Percentiles rank a stretch among this genome's conserved stretches.
These are phyloP conservation scores for Syzygium aromaticum DNA, from an alignment of 345 rosid genomes.

Conservation along the genomic window DNA sequence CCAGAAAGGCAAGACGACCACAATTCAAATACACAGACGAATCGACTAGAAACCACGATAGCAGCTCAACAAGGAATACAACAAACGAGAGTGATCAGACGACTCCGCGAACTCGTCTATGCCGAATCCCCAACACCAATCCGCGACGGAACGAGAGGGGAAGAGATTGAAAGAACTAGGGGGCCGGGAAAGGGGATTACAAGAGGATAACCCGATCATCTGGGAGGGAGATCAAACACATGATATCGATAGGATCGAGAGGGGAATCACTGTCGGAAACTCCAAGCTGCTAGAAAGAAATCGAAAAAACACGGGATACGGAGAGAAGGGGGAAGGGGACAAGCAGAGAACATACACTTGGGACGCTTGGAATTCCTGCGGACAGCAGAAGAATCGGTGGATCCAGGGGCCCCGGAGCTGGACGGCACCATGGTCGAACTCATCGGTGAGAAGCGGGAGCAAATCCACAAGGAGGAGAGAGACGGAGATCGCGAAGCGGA, in stretches of 20 bases:
- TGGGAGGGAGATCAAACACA: not conserved
- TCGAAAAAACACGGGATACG: not conserved
- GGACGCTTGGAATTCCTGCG: conserved; percentile 86
- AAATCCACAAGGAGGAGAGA: not conserved
- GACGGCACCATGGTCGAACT: conserved; percentile 57
- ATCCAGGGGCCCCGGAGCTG: conserved; percentile 56
- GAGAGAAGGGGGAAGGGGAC: not conserved
- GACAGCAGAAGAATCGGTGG: conserved; percentile 67
- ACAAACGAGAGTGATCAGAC: not conserved
- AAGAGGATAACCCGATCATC: not conserved
- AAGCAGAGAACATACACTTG: conserved; percentile 44
- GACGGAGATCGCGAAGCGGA: not conserved
- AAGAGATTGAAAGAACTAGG: not conserved
- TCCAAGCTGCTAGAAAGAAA: not conserved
- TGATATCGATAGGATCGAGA: not conserved
- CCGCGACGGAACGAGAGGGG: not conserved
- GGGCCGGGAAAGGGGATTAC: not conserved
- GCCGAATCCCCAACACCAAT: not conserved
- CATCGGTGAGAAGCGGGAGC: conserved; percentile 14
- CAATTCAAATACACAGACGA: not conserved
- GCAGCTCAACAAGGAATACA: not conserved
- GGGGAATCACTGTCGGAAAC: not conserved
- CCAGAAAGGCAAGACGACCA: not conserved
- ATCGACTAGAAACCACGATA: not conserved
- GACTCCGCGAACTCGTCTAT: not conserved